Conservation (phyloP, 192 early-diverging fungal species). For the Backusella macrospora region DNA sequence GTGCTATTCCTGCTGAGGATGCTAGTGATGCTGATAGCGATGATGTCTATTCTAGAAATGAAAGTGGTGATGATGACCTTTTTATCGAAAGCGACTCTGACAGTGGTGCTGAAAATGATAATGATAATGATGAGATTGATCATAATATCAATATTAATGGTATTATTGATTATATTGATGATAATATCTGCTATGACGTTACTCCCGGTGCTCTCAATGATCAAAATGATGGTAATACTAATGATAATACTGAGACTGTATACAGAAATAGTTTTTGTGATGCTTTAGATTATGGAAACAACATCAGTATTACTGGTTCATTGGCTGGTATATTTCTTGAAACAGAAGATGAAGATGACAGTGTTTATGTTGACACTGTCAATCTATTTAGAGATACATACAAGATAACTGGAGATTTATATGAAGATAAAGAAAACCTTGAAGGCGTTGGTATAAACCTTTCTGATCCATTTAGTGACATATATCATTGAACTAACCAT, state of each 20-base stretch:
- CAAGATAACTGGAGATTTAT: background rate
- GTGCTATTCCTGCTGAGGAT: no score
- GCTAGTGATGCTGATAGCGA: no score
- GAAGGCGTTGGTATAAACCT: no score
- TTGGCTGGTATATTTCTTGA: no score
- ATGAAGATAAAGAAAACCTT: no score
- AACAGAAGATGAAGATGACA: no score
- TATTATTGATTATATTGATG: background rate
- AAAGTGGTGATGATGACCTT: background rate
- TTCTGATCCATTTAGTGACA: no score
- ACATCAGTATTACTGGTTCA: background rate
- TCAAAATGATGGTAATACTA: background rate
- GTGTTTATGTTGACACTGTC: no score
- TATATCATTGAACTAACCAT: no score
- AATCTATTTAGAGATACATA: background rate
- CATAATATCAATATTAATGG: background rate
- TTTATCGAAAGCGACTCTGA: background rate
- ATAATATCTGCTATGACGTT: background rate
- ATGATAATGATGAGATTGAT: background rate
- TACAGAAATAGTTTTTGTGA: background rate
- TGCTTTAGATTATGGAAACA: background rate
- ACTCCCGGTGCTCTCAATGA: background rate
- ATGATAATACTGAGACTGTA: background rate
- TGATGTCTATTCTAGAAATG: no score
- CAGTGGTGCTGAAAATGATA: background rate